Evolutionary conservation across 148 eudicot genomes (phyloP), one percentile per base, ranked within the genome.

Genomic region (Talinum fruticosum): DNA sequence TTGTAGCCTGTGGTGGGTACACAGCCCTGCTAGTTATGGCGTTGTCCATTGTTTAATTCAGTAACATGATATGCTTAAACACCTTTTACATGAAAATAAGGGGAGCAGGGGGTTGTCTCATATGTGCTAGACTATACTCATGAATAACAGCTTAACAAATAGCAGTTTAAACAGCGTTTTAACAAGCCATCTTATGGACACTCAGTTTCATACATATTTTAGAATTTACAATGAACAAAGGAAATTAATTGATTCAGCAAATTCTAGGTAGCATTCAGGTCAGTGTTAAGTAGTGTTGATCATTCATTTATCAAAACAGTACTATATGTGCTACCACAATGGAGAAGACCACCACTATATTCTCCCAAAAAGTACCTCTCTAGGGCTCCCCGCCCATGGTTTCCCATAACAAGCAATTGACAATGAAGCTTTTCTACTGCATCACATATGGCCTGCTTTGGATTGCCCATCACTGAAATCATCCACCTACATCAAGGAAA

Each of bases 331-430:
- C 53, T 8, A 47, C 1, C 10, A 2, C 15, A 47, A n/a, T n/a
- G n/a, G n/a, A 47, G n/a, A 47, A 15, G 4, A 47, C 6, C 10
- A 47, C 53, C 13, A 47, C 53, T 15, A 47, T 5, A 47, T 47
- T 47, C 53, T 30, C 18, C 2, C 6, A 2, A 34, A 19, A 33
- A 32, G 0, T 67, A 90, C 97, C 94, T 86, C 80, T 79, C 69
- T 24, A 90, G 10, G 71, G 83, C 87, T 76, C 89, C 87, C 18
- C 86, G 82, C 33, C 91, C 74, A 74, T 92, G 91, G 79, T 87
- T 90, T 35, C 97, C 97, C 45, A 92, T n/a, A 0, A 92, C 86
- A 65, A 92, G 97, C 75, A 92, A 76, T 34, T 79, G 66, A 47
- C 88, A 73, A 32, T 83, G 65, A 21, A 45, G 73, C 78, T 89